Conservation (phyloP, 2,329 filamentous ascomycete species). For the Exophiala oligosperma region DNA sequence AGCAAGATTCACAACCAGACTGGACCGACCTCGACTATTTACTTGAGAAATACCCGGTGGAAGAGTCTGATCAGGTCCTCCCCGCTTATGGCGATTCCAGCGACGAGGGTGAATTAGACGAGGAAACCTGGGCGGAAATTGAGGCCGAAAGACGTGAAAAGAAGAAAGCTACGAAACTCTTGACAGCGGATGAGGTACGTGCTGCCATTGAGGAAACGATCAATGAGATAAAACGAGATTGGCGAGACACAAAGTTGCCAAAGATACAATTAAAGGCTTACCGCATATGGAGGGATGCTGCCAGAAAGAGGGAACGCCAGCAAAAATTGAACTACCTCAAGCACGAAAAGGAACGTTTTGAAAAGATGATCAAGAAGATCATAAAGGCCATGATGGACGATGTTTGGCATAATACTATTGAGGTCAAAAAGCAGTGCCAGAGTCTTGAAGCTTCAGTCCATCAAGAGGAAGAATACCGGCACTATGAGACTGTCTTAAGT, state of each 20-base stretch:
- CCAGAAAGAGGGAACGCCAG: slow-evolving; percentile 41
- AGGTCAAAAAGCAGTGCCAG: slow-evolving; percentile 57
- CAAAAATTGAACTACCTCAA: slow-evolving; percentile 48
- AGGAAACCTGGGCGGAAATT: slow-evolving; percentile 62
- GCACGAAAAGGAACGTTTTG: slow-evolving; percentile 43
- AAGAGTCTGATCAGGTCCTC: slow-evolving; percentile 43
- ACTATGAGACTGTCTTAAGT: slow-evolving; percentile 46
- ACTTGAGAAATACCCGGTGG: slow-evolving; percentile 45
- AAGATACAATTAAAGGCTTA: slow-evolving; percentile 59
- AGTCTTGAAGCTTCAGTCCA: slow-evolving; percentile 66
- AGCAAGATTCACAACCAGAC: background rate
- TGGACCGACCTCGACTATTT: slow-evolving; percentile 35
- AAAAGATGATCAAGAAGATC: slow-evolving; percentile 57
- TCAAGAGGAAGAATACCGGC: slow-evolving; percentile 50
- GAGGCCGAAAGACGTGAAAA: slow-evolving; percentile 53
- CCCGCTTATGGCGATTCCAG: slow-evolving; percentile 59
- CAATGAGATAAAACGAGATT: slow-evolving; percentile 51
- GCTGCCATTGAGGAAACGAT: slow-evolving; percentile 57
- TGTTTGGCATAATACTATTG: slow-evolving; percentile 53
- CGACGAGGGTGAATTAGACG: slow-evolving; percentile 55
- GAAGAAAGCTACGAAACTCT: slow-evolving; percentile 25
- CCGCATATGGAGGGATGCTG: slow-evolving; percentile 61
- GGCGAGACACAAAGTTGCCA: slow-evolving; percentile 60
- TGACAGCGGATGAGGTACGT: slow-evolving; percentile 45
- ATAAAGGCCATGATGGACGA: slow-evolving; percentile 53